A percentile compares a stretch with the other conserved stretches of the same genome.
phyloP scores from a whole-genome alignment of 202 grass and related monocot species.

The Saccharum hybrid region DNA sequence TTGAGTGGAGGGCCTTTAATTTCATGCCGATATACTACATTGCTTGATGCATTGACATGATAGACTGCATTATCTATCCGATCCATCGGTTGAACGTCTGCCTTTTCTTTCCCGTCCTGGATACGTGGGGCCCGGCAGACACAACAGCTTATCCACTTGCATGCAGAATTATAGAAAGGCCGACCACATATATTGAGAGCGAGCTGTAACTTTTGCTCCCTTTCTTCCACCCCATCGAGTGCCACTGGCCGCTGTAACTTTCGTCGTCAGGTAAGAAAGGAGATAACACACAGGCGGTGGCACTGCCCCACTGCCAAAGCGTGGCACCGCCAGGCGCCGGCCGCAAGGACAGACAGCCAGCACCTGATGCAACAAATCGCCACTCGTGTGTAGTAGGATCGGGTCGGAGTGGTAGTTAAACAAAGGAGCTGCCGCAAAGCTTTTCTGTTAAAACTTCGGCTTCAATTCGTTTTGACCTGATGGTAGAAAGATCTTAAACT shows the following conservation, averaged over 20 bases:
- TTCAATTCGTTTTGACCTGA: neutral
- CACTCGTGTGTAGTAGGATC: neutral
- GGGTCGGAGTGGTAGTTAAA: neutral
- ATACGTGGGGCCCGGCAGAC: conserved; percentile 12
- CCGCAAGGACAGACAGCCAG: neutral
- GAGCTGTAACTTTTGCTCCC: conserved; percentile 28
- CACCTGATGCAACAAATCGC: conserved; percentile 19
- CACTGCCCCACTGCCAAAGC: neutral
- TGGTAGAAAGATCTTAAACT: too few species aligned
- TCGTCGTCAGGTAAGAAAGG: conserved; percentile 23
- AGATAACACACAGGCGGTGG: neutral
- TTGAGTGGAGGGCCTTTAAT: neutral
- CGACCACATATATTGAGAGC: neutral
- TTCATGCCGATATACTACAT: neutral
- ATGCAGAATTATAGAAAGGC: conserved; percentile 45
- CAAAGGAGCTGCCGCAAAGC: too few species aligned
- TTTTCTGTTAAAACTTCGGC: neutral
- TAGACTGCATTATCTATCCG: neutral
- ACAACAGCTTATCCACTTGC: conserved; percentile 53
- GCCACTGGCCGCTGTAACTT: neutral
- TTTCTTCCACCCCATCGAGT: conserved; percentile 44
- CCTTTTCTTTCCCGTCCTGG: neutral
- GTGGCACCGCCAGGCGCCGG: conserved; percentile 10
- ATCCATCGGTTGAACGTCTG: neutral
- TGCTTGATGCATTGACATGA: neutral